phyloP scores from a whole-genome alignment of 2,329 filamentous ascomycete genomes.

The Metarhizium brunneum region DNA sequence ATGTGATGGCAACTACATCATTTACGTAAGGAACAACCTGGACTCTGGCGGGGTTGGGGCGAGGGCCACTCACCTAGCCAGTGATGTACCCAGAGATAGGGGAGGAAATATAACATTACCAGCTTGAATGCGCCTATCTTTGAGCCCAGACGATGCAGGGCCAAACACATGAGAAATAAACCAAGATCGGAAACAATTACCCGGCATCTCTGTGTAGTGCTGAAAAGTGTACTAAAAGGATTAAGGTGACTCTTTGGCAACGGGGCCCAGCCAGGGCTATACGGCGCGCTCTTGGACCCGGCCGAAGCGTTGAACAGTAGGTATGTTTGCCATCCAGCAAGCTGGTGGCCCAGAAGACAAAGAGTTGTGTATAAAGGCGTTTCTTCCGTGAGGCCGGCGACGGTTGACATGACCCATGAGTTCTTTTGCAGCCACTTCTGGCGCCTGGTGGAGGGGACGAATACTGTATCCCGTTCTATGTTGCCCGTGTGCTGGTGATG shows the following conservation, averaged over 20 bases:
- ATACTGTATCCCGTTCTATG: slow-evolving; percentile 59
- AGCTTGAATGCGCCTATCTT: slow-evolving; percentile 45
- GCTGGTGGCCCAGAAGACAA: slow-evolving; percentile 50
- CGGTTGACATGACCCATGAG: no score
- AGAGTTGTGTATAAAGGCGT: slow-evolving; percentile 46
- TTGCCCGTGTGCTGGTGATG: slow-evolving; percentile 62
- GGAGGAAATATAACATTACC: slow-evolving; percentile 50
- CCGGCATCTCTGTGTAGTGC: slow-evolving; percentile 43
- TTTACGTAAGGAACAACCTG: background rate
- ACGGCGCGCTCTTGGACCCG: slow-evolving; percentile 8
- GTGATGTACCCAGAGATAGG: slow-evolving; percentile 62
- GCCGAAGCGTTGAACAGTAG: slow-evolving; percentile 45
- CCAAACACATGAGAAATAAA: slow-evolving; percentile 38
- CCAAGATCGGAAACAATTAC: slow-evolving; percentile 53
- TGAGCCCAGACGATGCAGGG: slow-evolving; percentile 42
- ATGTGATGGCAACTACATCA: slow-evolving; percentile 56
- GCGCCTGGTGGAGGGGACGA: slow-evolving; percentile 41
- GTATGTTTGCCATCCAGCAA: slow-evolving; percentile 56
- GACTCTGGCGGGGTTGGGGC: no score
- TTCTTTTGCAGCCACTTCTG: slow-evolving; percentile 11
- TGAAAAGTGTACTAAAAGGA: slow-evolving; percentile 51
- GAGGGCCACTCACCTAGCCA: slow-evolving; percentile 45
- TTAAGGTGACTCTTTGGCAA: slow-evolving; percentile 57
- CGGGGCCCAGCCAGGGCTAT: slow-evolving; percentile 23
- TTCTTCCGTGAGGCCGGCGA: slow-evolving; percentile 53